Conservation (phyloP, 805 yeast genomes). For the Groenewaldozyma salmanticensis region DNA sequence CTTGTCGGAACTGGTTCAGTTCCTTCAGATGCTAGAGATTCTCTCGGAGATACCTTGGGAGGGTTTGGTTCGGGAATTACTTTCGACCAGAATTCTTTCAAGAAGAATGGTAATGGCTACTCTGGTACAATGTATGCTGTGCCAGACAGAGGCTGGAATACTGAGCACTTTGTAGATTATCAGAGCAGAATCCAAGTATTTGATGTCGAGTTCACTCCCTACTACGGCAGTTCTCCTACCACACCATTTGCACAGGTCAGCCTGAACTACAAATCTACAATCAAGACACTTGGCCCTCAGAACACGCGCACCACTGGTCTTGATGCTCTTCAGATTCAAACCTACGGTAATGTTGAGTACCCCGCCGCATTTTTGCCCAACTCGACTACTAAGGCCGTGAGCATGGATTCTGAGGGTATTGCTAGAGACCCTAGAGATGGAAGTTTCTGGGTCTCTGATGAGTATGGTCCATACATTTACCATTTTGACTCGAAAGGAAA, state of each 20-base stretch:
- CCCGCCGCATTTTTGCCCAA: conserved; percentile 10
- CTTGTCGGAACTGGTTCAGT: conserved; percentile 13
- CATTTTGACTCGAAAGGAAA: conserved; percentile 8
- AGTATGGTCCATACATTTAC: conserved; percentile 15
- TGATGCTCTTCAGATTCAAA: conserved; percentile 10
- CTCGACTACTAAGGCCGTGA: conserved; percentile 2
- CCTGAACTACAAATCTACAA: conserved; percentile 7
- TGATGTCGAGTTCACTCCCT: conserved; percentile 8
- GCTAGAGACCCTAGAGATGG: conserved; percentile 8
- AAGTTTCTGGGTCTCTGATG: conserved; percentile 13
- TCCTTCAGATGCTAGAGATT: conserved; percentile 10
- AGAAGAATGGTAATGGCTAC: conserved; percentile 7
- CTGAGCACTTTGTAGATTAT: conserved; percentile 11
- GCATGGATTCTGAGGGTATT: conserved; percentile 12
- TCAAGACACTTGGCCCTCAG: conserved; percentile 8
- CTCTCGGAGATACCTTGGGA: conserved; percentile 13
- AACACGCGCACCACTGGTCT: conserved; percentile 11
- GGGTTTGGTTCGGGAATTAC: conserved; percentile 15
- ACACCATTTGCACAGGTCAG: conserved; percentile 4
- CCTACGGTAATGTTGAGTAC: conserved; percentile 5
- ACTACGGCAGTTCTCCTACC: conserved; percentile 5
- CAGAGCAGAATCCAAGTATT: conserved; percentile 10
- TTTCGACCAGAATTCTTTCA: conserved; percentile 9
- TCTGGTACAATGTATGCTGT: conserved; percentile 11
- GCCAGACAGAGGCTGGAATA: conserved; percentile 16